Evolutionary conservation across 352 stramenopile species (phyloP), one percentile per base, ranked within the genome.

Genomic region (Globisporangium cederbergense): DNA sequence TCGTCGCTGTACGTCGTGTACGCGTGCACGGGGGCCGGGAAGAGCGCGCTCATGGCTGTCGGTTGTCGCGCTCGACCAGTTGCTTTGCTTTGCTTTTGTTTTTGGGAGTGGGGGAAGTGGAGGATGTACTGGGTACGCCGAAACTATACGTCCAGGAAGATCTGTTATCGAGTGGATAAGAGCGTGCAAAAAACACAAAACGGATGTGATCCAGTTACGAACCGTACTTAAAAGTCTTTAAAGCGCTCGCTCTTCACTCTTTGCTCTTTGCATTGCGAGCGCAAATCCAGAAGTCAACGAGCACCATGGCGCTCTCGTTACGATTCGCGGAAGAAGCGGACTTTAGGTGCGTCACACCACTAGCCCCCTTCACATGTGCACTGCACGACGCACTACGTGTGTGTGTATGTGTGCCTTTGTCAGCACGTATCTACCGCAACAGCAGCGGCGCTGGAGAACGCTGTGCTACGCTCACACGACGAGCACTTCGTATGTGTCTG

Each of bases 1-100:
- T 81, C 74, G 66, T 92, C 84, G 32, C 60, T 65, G 70, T 78
- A 86, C 22, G 79, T 91, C 71, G 72, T 78, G 73, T 94, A 94
- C 54, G 73, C 53, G 67, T 72, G 86, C 73, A 92, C 80, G 49
- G 86, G 86, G 66, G 81, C 77, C 46, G 86, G 86, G 66, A 94
- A 86, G 34, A 91, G 66, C 55, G 84, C 78, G 63, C 78, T 93
- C 84, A 93, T 93, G 54, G 14, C 43, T 49, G 36, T 16, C 9
- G 43, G 40, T 20, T 49, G 43, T 49, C 43, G 32, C 32, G 32
- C 32, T 49, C 43, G 49, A 14, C 40, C 28, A 53, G 25, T 38
- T 62, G 22, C 30, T 64, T 49, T 49, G 16, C 18, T 46, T 46
- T 40, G 34, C 34, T 28, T 28, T 11, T 8, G 32, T 36, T 36